Percentiles rank a stretch among this genome's conserved stretches.
Evolutionary conservation across 805 yeast species (phyloP).

Genomic region (Zygosaccharomyces kombuchaensis): DNA sequence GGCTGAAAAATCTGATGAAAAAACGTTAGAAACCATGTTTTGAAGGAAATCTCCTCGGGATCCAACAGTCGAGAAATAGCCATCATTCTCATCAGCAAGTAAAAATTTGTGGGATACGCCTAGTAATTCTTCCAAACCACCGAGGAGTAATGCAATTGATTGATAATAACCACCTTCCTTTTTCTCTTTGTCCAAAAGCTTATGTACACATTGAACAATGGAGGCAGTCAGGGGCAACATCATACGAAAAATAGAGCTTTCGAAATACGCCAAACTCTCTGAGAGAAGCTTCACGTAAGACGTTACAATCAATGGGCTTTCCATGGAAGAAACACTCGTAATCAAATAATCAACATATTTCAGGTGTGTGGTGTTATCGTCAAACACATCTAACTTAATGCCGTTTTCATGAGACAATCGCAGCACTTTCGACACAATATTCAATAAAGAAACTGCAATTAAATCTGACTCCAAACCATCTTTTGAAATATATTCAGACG

Average conservation of each 20-base stretch:
- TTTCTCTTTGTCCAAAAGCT: conserved; percentile 18
- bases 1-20: conserved; percentile 31
- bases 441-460: conserved; percentile 32
- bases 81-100: conserved; percentile 34
- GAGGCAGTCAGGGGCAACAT: conserved; percentile 51
- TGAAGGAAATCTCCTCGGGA: conserved; percentile 32
- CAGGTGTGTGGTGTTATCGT: conserved; percentile 29
- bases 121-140: conserved; percentile 65
- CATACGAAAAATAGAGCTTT: conserved; percentile 50
- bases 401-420: conserved; percentile 32
- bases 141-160: conserved; percentile 42
- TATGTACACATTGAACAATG: conserved; percentile 28
- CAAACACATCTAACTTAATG: conserved; percentile 31
- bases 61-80: conserved; percentile 16
- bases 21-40: conserved; percentile 34
- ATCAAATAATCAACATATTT: conserved; percentile 44
- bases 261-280: conserved; percentile 47
- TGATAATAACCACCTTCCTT: conserved; percentile 41
- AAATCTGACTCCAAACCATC: conserved; percentile 27
- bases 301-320: conserved; percentile 36
- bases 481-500: conserved; percentile 28
- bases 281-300: conserved; percentile 44
- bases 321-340: conserved; percentile 44
- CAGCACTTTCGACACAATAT: conserved; percentile 32
- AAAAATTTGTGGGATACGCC: conserved; percentile 54